Base-by-base conservation (phyloP, 768 basidiomycete genomes). In the Amyloporia xantha region DNA sequence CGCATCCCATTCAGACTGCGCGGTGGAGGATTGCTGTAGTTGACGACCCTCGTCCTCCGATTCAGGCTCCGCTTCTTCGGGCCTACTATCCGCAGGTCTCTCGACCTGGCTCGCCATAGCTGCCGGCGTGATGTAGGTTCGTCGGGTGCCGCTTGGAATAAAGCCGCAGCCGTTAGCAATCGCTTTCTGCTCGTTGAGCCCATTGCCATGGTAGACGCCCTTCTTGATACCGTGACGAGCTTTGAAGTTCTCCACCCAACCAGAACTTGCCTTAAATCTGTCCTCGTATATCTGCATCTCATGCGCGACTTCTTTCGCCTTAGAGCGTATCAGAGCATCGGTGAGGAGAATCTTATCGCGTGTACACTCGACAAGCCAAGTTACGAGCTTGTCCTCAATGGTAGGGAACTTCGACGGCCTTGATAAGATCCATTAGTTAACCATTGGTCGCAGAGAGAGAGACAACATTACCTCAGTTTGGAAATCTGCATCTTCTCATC, bases 201-300 rank as follows among this genome's bases (percentile, higher is more conserved):
- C 73, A 25, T 62, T 62, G 23, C 73, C 71, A 17, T 64, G 67
- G 76, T 77, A 83, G 17, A 75, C 67, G 1, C 87, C 88, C 20
- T 77, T 77, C 37, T 79, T 76, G 52, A 94, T 87, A 50, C 80
- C 80, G 54, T 86, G 78, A 27, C 91, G 82, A 57, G 79, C 76
- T 69, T 92, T 93, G 73, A 92, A 94, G 63, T 90, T 90, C 62
- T 93, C 90, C 47, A 94, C 76, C 91, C 91, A 94, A 3, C 90
- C 89, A 9, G 85, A 81, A 60, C 84, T 88, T n/a, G 87, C 91
- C 67, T 92, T 93, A 77, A 94, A 94, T 63, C 78, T 76, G 49
- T 86, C 84, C 50, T 81, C 76, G 41, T 73, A 62, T 52, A 85
- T 79, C 44, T 74, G 69, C 44, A 82, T 73, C 5, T 55, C 60